Evolutionary conservation across 2,329 filamentous ascomycete genomes (phyloP), one percentile per base, ranked within the genome.

Genomic region (Penicillium sp.): DNA sequence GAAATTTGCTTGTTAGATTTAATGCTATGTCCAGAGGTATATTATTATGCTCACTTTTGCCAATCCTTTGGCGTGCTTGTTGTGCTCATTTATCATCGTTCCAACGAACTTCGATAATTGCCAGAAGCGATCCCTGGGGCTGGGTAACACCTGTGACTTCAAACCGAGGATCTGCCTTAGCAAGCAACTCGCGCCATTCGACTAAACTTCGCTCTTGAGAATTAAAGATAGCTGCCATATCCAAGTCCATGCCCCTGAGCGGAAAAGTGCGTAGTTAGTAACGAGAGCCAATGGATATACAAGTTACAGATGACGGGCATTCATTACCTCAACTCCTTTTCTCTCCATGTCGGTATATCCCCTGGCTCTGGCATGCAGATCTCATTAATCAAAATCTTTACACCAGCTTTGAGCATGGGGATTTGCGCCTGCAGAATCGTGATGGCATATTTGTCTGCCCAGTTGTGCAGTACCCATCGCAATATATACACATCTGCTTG

Each of bases 381-480:
- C 33, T 38, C 33, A 38, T 38, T 38, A 14, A 38, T 38, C 33
- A 38, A 38, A 38, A 38, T 14, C 12, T 14, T 38, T 14, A n/a
- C 33, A 5, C 16, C 14, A 38, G 33, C 16, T 16, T 38, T 38
- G 33, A 38, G 33, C 33, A 38, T 14, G 5, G 46, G 46, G 3
- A 48, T n/a, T 8, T 33, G 9, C 2, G 24, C 9, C 14, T 12
- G 8, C 16, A 48, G n/a, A 16, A 74, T 72, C 12, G 60, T 45
- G 12, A 61, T 50, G 35, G 64, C 66, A 4, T 63, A 57, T 8
- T 62, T 61, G 9, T 74, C 68, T 1, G 66, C 60, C 67, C 68
- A 75, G 58, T 76, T 69, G 52, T 77, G 72, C 1, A 75, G 60
- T 1, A 74, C 62, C 11, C 65, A 66, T 53, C 74, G 71, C 62